These are phyloP conservation scores for Arachis monticola DNA, from an alignment of 331 rosid species.

Conservation along the genomic window DNA sequence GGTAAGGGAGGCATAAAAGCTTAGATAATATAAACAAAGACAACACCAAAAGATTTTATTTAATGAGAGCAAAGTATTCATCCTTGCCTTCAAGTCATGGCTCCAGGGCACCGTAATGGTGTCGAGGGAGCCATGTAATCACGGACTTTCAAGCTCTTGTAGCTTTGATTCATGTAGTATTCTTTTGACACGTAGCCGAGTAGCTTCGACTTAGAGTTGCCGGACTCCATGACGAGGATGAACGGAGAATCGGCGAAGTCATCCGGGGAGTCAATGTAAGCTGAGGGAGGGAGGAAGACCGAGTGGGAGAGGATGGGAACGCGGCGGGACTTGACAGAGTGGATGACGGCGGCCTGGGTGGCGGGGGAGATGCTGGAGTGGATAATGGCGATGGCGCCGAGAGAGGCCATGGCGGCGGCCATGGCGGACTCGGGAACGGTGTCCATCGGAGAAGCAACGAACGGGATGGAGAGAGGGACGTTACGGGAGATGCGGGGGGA, in stretches of 20 bases:
- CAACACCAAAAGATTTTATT: no score
- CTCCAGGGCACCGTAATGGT: slow-evolving; percentile 53
- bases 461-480: slow-evolving; percentile 63
- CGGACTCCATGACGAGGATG: slow-evolving; percentile 67
- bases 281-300: slow-evolving; percentile 51
- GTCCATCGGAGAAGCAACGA: slow-evolving; percentile 96
- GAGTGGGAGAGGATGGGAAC: slow-evolving; percentile 73
- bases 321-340: slow-evolving; percentile 71
- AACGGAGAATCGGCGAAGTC: slow-evolving; percentile 62
- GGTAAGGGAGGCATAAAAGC: no score
- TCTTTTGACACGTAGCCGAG: slow-evolving; percentile 63
- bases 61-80: no score
- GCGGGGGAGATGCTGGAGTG: slow-evolving; percentile 67
- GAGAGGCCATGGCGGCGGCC: slow-evolving; percentile 88
- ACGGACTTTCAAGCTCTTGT: slow-evolving; percentile 48
- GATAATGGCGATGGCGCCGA: slow-evolving; percentile 77
- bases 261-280: slow-evolving; percentile 47
- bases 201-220: slow-evolving; percentile 52
- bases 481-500: slow-evolving; percentile 69
- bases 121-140: slow-evolving; percentile 55
- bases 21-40: no score
- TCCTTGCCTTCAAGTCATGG: slow-evolving; percentile 41
- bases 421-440: slow-evolving; percentile 83
- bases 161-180: slow-evolving; percentile 49
- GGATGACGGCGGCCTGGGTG: slow-evolving; percentile 63